Evolutionary conservation across 371 early-diverging fungal species (phyloP).

Genomic region (Syncephalis fuscata): DNA sequence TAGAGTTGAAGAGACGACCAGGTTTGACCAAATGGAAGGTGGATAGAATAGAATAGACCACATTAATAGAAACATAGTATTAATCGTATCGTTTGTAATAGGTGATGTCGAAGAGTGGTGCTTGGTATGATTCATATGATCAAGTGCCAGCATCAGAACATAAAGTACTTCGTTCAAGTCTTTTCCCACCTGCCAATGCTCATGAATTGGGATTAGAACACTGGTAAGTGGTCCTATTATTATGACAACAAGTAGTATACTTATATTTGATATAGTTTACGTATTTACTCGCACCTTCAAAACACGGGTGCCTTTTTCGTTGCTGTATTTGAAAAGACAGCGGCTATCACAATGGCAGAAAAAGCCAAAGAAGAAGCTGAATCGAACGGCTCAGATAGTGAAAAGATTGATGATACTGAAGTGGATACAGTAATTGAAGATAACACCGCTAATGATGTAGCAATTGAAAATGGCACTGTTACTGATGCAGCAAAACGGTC

Average conservation of each 20-base stretch:
- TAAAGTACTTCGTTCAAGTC: slow-evolving; percentile 26
- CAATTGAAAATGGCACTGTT: too few relatives aligned
- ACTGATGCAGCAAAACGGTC: too few relatives aligned
- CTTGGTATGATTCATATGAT: slow-evolving; percentile 14
- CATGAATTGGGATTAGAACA: slow-evolving; percentile 51
- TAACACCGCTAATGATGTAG: too few relatives aligned
- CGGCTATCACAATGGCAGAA: slow-evolving; percentile 10
- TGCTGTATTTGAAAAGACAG: slow-evolving; percentile 84
- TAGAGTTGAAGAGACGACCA: slow-evolving; percentile 54
- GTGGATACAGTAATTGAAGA: too few relatives aligned
- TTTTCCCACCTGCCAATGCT: slow-evolving; percentile 67
- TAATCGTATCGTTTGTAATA: too few relatives aligned
- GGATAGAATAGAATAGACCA: too few relatives aligned
- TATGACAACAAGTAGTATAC: slow-evolving; percentile 1
- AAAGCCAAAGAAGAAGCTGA: background rate
- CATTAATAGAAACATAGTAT: background rate
- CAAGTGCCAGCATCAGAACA: slow-evolving; percentile 29
- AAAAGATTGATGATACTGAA: too few relatives aligned
- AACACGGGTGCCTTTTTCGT: slow-evolving; percentile 99
- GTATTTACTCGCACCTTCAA: slow-evolving; percentile 92
- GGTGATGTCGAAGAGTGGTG: background rate
- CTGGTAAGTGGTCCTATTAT: slow-evolving; percentile 27
- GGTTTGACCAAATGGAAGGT: slow-evolving; percentile 85
- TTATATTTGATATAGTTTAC: too few relatives aligned
- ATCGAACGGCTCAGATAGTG: too few relatives aligned